A percentile compares a stretch with the other conserved stretches of the same genome.
Conservation (phyloP, 768 basidiomycete genomes). For the Mycena capillaripes region DNA sequence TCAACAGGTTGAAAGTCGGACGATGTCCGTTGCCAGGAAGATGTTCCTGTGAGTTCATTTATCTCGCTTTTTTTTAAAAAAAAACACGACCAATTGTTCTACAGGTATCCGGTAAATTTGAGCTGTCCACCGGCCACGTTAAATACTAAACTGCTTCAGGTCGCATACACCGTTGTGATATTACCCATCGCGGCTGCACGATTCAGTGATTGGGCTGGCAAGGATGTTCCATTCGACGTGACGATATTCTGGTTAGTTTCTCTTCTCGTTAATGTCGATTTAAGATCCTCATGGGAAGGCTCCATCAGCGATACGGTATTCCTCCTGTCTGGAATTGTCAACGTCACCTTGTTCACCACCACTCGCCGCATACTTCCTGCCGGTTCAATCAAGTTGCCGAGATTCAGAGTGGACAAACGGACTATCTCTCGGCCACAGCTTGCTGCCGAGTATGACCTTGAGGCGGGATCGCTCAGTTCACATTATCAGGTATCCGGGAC, state of each 20-base stretch:
- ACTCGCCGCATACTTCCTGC: constrained; percentile 52
- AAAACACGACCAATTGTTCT: constrained; percentile 12
- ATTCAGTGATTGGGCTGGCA: constrained; percentile 59
- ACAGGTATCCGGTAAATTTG: constrained; percentile 46
- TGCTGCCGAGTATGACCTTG: constrained; percentile 24
- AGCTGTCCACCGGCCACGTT: too few species aligned
- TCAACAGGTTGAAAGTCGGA: constrained; percentile 44
- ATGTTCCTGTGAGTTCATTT: constrained; percentile 61
- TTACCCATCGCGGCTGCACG: constrained; percentile 62
- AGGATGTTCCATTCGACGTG: constrained; percentile 55
- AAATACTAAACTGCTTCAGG: constrained; percentile 41
- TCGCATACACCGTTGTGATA: constrained; percentile 63
- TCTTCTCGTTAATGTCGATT: too few species aligned
- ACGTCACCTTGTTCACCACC: constrained; percentile 53
- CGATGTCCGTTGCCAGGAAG: constrained; percentile 55
- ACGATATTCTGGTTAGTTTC: constrained; percentile 53
- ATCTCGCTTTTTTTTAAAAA: not conserved
- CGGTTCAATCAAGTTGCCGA: constrained; percentile 43
- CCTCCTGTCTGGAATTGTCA: constrained; percentile 53
- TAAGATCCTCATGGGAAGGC: not conserved
- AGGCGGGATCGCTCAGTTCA: constrained; percentile 27
- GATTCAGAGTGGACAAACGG: constrained; percentile 33
- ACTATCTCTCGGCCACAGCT: constrained; percentile 41
- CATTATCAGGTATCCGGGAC: constrained; percentile 31
- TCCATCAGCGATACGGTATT: constrained; percentile 50